These are phyloP conservation scores for Pyrus communis DNA, from an alignment of 306 rosid genomes.

Conservation along the genomic window DNA sequence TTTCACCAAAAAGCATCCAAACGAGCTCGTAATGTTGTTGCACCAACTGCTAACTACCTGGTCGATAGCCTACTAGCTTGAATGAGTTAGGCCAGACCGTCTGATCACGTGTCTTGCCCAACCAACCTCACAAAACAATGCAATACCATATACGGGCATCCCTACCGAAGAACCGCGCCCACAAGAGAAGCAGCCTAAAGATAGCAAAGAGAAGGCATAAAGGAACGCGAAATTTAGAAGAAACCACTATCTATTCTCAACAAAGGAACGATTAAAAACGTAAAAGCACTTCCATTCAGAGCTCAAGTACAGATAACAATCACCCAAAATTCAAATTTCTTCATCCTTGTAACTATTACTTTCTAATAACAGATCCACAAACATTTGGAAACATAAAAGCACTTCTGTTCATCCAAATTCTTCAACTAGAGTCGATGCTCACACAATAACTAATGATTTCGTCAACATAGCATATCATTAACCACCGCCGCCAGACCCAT, in stretches of 20 bases:
- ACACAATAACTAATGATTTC: slow-evolving; percentile 14
- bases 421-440: slow-evolving; percentile 20
- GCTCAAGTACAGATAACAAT: slow-evolving; percentile 7
- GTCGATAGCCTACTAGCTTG: too few relatives aligned
- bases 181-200: neutral
- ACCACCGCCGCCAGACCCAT: slow-evolving; percentile 88
- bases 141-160: neutral
- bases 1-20: too few relatives aligned
- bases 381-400: slow-evolving; percentile 8
- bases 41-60: too few relatives aligned
- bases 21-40: too few relatives aligned
- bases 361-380: slow-evolving; percentile 15
- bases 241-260: slow-evolving; percentile 10
- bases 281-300: neutral
- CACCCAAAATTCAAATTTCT: slow-evolving; percentile 15
- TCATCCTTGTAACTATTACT: slow-evolving; percentile 16
- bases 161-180: too few relatives aligned
- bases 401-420: slow-evolving; percentile 23
- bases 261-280: neutral
- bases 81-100: too few relatives aligned
- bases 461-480: slow-evolving; percentile 29
- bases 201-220: neutral
- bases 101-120: too few relatives aligned
- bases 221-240: neutral
- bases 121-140: too few relatives aligned